A percentile compares a stretch with the other conserved stretches of the same genome.
Conservation (phyloP, 164 flowering plant genomes). For the Akebia trifoliata region DNA sequence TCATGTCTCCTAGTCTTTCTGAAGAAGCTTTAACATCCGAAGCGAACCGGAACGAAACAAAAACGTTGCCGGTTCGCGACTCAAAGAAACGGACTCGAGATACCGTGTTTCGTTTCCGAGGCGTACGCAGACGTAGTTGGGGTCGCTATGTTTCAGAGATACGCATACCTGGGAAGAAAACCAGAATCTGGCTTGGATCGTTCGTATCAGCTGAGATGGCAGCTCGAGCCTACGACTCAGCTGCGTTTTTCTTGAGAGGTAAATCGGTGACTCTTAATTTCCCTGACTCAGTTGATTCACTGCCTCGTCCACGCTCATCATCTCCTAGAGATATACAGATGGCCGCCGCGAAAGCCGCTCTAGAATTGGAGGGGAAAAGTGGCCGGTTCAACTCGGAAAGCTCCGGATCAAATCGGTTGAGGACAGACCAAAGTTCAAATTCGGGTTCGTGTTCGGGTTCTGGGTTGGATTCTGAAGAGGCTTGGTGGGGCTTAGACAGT, state of each 20-base stretch:
- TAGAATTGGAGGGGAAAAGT: neutral
- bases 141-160: conserved; percentile 39
- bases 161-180: conserved; percentile 26
- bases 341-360: conserved; percentile 36
- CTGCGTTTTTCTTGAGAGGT: conserved; percentile 30
- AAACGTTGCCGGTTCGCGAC: neutral
- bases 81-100: conserved; percentile 4
- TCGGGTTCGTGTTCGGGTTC: no score
- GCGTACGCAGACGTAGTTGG: conserved; percentile 35
- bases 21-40: no score
- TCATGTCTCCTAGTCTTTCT: no score
- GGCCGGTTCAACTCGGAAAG: neutral
- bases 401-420: no score
- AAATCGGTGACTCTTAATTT: conserved; percentile 29
- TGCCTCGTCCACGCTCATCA: conserved; percentile 26
- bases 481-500: no score
- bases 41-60: neutral
- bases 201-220: conserved; percentile 31
- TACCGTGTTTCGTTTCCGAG: conserved; percentile 14
- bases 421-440: no score
- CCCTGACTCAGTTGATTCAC: conserved; percentile 23
- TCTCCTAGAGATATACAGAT: conserved; percentile 28
- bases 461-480: no score
- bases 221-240: conserved; percentile 36
- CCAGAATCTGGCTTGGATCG: conserved; percentile 36